phyloP scores from a whole-genome alignment of 768 basidiomycete genomes.

The Glaciozyma martinii region DNA sequence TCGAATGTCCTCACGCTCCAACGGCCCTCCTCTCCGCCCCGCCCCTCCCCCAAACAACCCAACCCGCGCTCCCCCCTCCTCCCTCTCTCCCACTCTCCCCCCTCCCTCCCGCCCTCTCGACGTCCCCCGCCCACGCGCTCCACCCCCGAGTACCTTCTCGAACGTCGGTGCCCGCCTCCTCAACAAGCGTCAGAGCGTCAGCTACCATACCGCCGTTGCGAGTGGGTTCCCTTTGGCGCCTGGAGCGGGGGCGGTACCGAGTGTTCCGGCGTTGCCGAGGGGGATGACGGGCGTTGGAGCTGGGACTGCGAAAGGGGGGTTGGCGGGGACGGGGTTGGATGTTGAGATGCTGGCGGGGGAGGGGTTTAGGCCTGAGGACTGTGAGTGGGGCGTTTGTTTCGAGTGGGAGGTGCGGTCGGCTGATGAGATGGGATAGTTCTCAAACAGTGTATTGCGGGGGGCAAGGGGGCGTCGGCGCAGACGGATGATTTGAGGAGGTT shows the following conservation, averaged over 20 bases:
- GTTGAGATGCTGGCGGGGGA: slow-evolving; percentile 61
- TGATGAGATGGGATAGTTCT: slow-evolving; percentile 5
- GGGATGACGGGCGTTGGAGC: not conserved
- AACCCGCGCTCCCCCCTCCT: too few species aligned
- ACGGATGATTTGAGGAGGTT: slow-evolving; percentile 49
- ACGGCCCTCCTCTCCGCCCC: too few species aligned
- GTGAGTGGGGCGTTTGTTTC: slow-evolving; percentile 51
- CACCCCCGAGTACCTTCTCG: not conserved
- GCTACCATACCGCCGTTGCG: slow-evolving; percentile 10
- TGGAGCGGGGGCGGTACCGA: too few species aligned
- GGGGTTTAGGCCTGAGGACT: slow-evolving; percentile 77
- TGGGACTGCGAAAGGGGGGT: not conserved
- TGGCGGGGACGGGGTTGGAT: slow-evolving; percentile 42
- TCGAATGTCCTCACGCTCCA: too few species aligned
- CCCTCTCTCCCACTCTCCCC: too few species aligned
- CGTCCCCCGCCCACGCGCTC: too few species aligned
- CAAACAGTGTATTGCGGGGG: slow-evolving; percentile 35
- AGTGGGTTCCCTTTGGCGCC: not conserved
- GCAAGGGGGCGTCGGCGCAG: slow-evolving; percentile 40
- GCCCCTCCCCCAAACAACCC: too few species aligned
- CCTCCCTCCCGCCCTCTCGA: too few species aligned
- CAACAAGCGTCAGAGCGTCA: slow-evolving; percentile 32
- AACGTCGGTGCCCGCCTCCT: slow-evolving; percentile 30
- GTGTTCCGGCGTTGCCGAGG: slow-evolving; percentile 8
- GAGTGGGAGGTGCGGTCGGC: not conserved